Conservation (phyloP, 768 basidiomycete species). For the Mycena belliarum region DNA sequence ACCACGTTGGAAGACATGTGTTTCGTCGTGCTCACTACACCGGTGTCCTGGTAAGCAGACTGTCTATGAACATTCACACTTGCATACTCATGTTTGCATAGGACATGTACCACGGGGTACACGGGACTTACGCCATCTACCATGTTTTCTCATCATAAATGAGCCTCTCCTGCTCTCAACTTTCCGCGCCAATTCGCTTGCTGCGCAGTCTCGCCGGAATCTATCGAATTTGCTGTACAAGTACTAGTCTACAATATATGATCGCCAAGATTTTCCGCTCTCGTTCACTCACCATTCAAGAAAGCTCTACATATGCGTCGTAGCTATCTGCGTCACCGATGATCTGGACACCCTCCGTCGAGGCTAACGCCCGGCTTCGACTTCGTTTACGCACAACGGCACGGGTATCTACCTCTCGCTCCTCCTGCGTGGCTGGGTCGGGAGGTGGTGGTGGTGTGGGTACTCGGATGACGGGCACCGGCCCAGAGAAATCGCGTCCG, state of each 20-base stretch:
- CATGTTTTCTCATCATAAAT: background rate
- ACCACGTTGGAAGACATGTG: too few species aligned
- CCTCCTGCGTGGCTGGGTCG: conserved; percentile 16
- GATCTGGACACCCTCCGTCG: conserved; percentile 26
- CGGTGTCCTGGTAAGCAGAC: too few species aligned
- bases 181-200: too few species aligned
- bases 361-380: conserved; percentile 22
- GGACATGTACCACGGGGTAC: background rate
- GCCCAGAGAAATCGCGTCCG: conserved; percentile 83
- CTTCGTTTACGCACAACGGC: conserved; percentile 26
- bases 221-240: background rate
- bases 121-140: background rate
- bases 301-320: background rate
- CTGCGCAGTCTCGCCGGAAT: too few species aligned
- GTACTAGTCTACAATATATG: background rate
- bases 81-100: background rate
- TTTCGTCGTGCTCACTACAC: too few species aligned
- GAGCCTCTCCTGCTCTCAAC: too few species aligned
- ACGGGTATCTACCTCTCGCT: conserved; percentile 3
- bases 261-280: background rate
- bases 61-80: background rate
- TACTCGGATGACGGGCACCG: conserved; percentile 64
- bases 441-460: conserved; percentile 36
- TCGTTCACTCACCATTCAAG: background rate
- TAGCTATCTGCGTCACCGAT: conserved; percentile 25